A percentile compares a stretch with the other conserved stretches of the same genome.
These are phyloP conservation scores for Ganoderma sinense DNA, from an alignment of 1,284 basidiomycete species.

Conservation along the genomic window DNA sequence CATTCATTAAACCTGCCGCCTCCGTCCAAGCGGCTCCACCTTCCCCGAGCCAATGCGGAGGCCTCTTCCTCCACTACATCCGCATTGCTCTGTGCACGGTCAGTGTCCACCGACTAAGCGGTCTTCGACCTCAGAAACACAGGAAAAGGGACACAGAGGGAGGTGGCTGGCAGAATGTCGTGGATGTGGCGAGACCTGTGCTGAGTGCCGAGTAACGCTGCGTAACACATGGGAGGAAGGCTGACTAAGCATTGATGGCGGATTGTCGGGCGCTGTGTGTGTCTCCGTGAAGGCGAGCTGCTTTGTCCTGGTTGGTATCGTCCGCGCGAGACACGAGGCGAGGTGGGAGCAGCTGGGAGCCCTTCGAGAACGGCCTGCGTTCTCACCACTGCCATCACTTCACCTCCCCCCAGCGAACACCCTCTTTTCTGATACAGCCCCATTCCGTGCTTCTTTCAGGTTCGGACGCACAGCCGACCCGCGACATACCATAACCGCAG, in stretches of 20 bases:
- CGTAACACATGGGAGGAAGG: not conserved
- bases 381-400: slow-evolving; percentile 15
- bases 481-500: slow-evolving; percentile 1
- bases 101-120: not conserved
- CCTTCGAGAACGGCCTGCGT: slow-evolving; percentile 11
- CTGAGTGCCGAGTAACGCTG: not conserved
- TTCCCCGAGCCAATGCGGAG: not conserved
- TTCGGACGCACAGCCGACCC: slow-evolving; percentile 14
- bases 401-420: slow-evolving; percentile 9
- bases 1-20: not conserved
- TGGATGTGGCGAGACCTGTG: slow-evolving; percentile 4
- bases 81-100: not conserved
- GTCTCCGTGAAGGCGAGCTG: slow-evolving; percentile 13
- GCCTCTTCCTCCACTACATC: not conserved
- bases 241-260: slow-evolving; percentile 6
- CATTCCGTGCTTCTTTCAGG: slow-evolving; percentile 20
- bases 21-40: not conserved
- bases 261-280: not conserved
- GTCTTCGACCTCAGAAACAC: not conserved
- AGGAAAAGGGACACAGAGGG: not conserved
- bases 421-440: slow-evolving; percentile 16
- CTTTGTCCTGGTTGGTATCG: slow-evolving; percentile 13
- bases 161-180: not conserved
- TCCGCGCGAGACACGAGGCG: slow-evolving; percentile 19
- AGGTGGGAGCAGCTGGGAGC: too few species aligned